A percentile compares a stretch with the other conserved stretches of the same genome.
Conservation (phyloP, 177 flowering plant species). For the Vitis hybrid region DNA sequence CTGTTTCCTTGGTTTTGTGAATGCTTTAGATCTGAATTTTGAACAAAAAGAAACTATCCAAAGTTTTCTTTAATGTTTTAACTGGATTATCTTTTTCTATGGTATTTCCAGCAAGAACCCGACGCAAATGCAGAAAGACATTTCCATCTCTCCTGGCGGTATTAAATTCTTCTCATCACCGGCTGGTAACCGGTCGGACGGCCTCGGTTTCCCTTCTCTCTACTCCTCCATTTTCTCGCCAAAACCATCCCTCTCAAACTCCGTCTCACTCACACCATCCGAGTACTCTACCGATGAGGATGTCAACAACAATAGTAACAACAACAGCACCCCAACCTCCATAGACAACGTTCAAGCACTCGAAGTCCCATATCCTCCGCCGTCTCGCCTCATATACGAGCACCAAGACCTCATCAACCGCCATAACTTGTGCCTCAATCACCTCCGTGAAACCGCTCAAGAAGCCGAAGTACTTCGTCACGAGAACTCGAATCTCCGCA, state of each 20-base stretch:
- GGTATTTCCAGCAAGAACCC: not conserved
- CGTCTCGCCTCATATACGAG: constrained; percentile 41
- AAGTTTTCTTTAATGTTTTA: not conserved
- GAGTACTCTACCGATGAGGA: constrained; percentile 25
- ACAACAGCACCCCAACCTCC: constrained; percentile 3
- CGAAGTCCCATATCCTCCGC: constrained; percentile 7
- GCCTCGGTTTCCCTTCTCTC: constrained; percentile 20
- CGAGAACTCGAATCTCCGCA: constrained; percentile 58
- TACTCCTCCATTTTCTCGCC: constrained; percentile 26
- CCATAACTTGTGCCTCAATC: constrained; percentile 46
- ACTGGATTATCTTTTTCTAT: not conserved
- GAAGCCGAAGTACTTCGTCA: constrained; percentile 54
- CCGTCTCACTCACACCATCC: constrained; percentile 28
- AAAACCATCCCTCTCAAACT: constrained; percentile 18
- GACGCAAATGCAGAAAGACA: constrained; percentile 36
- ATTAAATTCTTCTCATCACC: constrained; percentile 4
- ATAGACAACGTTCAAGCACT: constrained; percentile 22
- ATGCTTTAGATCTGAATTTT: no score
- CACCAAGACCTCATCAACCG: constrained; percentile 63
- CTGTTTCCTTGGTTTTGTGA: no score
- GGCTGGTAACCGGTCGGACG: not conserved
- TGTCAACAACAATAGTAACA: constrained; percentile 4
- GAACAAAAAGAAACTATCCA: not conserved
- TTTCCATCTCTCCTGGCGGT: constrained; percentile 16
- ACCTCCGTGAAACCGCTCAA: constrained; percentile 44